These are phyloP conservation scores for Sporothrix curviconia DNA, from an alignment of 2,329 filamentous ascomycete genomes.

Conservation along the genomic window DNA sequence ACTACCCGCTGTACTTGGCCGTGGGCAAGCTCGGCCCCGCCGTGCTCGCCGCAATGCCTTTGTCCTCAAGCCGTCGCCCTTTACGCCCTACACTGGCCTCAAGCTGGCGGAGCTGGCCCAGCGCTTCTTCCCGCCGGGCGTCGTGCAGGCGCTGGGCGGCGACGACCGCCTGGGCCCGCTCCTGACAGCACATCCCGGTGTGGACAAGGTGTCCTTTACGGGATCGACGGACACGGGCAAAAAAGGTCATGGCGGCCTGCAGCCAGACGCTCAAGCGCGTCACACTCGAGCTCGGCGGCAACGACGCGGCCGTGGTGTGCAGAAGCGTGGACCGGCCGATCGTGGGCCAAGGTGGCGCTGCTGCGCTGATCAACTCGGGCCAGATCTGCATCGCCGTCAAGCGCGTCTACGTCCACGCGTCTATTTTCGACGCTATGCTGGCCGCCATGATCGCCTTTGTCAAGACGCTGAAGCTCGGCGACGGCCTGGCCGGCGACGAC, in stretches of 20 bases:
- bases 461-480: background rate
- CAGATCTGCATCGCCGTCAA: background rate
- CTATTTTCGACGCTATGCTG: background rate
- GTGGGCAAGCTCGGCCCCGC: background rate
- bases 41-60: background rate
- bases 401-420: background rate
- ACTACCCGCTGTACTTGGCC: background rate
- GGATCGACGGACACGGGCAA: background rate
- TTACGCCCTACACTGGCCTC: background rate
- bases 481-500: background rate
- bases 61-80: background rate
- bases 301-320: background rate
- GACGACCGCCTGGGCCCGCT: background rate
- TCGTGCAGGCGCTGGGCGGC: background rate
- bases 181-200: background rate
- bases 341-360: background rate
- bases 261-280: background rate
- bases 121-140: background rate
- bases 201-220: background rate
- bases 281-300: background rate
- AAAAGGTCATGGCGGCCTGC: background rate
- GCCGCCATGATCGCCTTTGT: background rate
- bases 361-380: background rate
- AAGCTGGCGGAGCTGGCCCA: background rate
- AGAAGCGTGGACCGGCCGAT: background rate